Evolutionary conservation across 208 protist species (phyloP).

Genomic region (Wallacemonas sp.): DNA sequence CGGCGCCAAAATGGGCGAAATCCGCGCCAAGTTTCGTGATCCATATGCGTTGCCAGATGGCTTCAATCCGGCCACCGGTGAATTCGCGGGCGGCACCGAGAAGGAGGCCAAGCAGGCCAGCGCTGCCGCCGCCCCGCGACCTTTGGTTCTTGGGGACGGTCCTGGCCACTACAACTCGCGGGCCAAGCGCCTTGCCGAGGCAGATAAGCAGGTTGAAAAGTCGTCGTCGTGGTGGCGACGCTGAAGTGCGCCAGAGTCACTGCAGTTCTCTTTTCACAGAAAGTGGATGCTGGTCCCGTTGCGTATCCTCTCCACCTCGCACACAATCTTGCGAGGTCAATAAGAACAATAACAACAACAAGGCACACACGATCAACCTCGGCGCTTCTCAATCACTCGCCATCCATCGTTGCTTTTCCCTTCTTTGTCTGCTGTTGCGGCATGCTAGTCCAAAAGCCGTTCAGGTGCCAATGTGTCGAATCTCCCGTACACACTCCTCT

Average conservation of each 20-base stretch:
- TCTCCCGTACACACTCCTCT: too few species aligned
- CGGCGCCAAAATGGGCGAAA: constrained; percentile 50
- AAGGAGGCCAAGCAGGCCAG: constrained; percentile 9
- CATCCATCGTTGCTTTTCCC: too few species aligned
- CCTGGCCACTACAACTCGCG: constrained; percentile 37
- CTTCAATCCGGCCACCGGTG: constrained; percentile 63
- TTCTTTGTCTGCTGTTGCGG: too few species aligned
- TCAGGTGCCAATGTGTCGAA: too few species aligned
- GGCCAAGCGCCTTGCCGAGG: constrained; percentile 3
- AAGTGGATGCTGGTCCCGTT: not conserved
- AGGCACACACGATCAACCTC: not conserved
- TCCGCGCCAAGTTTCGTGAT: constrained; percentile 61
- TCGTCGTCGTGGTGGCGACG: constrained; percentile 4
- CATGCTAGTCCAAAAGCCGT: too few species aligned
- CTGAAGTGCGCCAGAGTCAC: too few species aligned
- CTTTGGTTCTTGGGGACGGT: constrained; percentile 47
- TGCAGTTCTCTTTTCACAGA: too few species aligned
- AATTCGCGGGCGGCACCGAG: constrained; percentile 13
- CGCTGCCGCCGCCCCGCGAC: constrained; percentile 16
- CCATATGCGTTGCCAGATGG: constrained; percentile 72
- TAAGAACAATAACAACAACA: not conserved
- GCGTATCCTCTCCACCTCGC: not conserved
- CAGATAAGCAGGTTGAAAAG: constrained; percentile 2
- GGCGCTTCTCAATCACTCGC: not conserved
- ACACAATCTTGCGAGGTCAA: not conserved